phyloP scores from a whole-genome alignment of 768 basidiomycete species.

The Boletus sp. region DNA sequence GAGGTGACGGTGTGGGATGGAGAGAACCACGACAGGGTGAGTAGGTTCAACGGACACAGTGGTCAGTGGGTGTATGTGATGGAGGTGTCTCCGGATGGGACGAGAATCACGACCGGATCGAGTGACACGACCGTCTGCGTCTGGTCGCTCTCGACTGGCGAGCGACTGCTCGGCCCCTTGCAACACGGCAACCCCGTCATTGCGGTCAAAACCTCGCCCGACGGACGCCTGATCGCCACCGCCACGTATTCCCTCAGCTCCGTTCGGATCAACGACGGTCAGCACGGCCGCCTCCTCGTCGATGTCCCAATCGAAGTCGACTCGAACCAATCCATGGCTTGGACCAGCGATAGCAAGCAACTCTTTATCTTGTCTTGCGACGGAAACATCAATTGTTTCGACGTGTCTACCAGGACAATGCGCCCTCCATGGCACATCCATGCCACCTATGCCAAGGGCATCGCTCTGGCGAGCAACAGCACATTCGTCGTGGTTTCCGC shows the following conservation, averaged over 20 bases:
- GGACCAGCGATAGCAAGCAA: background rate
- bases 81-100: background rate
- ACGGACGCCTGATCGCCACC: background rate
- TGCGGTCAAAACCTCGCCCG: background rate
- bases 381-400: background rate
- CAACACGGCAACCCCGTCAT: fast-evolving
- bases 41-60: background rate
- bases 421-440: background rate
- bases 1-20: background rate
- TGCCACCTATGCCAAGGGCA: too few species aligned
- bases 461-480: background rate
- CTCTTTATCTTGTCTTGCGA: background rate
- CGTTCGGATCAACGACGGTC: background rate
- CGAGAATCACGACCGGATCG: background rate
- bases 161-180: background rate
- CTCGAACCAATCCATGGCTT: background rate
- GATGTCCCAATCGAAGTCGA: background rate
- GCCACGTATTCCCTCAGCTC: too few species aligned
- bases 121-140: background rate
- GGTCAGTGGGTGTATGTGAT: background rate
- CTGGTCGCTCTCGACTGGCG: background rate
- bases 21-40: background rate
- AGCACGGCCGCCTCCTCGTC: background rate
- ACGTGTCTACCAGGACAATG: background rate
- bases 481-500: background rate